Conservation (phyloP, 78 protist genomes). For the Goniomonas avonlea region DNA sequence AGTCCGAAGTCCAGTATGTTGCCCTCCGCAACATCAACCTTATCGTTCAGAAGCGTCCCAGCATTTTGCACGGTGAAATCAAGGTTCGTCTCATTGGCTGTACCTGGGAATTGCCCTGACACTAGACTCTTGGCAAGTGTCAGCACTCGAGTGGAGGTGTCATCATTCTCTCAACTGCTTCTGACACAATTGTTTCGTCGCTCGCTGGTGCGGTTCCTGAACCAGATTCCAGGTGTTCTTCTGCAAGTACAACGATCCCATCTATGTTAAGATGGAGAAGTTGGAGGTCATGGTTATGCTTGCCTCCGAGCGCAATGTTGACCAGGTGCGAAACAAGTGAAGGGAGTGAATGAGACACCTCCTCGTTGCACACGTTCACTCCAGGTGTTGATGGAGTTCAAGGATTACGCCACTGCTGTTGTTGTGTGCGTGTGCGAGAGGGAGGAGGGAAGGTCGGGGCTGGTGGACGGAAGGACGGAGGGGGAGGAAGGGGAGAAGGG, state of each 20-base stretch:
- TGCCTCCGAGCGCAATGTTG: slow-evolving; percentile 81
- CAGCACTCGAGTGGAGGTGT: too few relatives aligned
- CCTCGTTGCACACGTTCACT: too few relatives aligned
- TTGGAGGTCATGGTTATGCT: slow-evolving; percentile 91
- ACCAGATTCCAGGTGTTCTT: slow-evolving; percentile 89
- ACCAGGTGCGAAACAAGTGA: slow-evolving; percentile 81
- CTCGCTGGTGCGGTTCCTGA: too few relatives aligned
- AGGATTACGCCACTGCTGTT: slow-evolving; percentile 89
- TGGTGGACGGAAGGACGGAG: too few relatives aligned
- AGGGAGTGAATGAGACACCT: slow-evolving; percentile 87
- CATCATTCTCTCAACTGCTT: too few relatives aligned
- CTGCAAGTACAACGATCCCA: slow-evolving; percentile 97
- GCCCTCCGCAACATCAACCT: slow-evolving; percentile 95
- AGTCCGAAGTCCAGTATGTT: slow-evolving; percentile 95
- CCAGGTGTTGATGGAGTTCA: slow-evolving; percentile 83
- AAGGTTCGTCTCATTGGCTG: slow-evolving; percentile 39
- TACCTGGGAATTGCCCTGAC: too few relatives aligned
- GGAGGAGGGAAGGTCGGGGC: slow-evolving; percentile 90
- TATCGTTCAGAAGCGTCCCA: slow-evolving; percentile 83
- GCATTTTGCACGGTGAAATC: slow-evolving; percentile 71
- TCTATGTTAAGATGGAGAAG: slow-evolving; percentile 98
- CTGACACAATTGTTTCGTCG: too few relatives aligned
- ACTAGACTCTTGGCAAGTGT: too few relatives aligned
- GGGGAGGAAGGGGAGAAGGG: too few relatives aligned
- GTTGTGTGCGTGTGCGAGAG: slow-evolving; percentile 94